phyloP scores from a whole-genome alignment of 2,329 filamentous ascomycete species.

The Triangularia verruculosa region DNA sequence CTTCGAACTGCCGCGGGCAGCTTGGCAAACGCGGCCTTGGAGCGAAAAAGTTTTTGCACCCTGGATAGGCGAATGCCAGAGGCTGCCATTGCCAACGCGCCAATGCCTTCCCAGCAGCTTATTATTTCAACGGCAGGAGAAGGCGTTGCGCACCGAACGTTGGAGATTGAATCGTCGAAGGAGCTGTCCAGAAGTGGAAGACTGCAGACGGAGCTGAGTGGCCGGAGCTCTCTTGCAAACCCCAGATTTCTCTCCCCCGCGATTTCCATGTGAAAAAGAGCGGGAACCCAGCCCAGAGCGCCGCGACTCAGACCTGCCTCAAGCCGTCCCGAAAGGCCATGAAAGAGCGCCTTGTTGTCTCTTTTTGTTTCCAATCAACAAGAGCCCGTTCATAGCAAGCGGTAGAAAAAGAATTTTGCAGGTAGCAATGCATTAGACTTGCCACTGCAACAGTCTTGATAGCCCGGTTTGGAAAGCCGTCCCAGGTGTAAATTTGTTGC shows the following conservation, averaged over 20 bases:
- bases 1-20: constrained; percentile 15
- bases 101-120: neutral
- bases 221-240: neutral
- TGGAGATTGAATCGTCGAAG: neutral
- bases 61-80: neutral
- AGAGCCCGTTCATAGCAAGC: neutral
- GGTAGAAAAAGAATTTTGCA: no score
- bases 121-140: neutral
- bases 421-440: neutral
- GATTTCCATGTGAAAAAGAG: constrained; percentile 13
- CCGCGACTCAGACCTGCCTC: neutral
- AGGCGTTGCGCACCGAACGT: neutral
- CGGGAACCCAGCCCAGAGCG: neutral
- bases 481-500: constrained; percentile 22
- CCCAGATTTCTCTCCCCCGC: constrained; percentile 1
- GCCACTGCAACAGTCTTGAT: neutral
- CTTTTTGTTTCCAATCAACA: neutral
- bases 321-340: neutral
- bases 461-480: constrained; percentile 2
- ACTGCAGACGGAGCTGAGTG: neutral
- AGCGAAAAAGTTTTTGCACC: neutral
- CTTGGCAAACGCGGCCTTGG: constrained; percentile 14
- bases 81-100: neutral
- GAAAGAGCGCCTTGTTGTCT: neutral
- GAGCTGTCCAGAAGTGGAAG: neutral